Conservation (phyloP, 176 grass and related monocot genomes). For the Olyra latifolia region DNA sequence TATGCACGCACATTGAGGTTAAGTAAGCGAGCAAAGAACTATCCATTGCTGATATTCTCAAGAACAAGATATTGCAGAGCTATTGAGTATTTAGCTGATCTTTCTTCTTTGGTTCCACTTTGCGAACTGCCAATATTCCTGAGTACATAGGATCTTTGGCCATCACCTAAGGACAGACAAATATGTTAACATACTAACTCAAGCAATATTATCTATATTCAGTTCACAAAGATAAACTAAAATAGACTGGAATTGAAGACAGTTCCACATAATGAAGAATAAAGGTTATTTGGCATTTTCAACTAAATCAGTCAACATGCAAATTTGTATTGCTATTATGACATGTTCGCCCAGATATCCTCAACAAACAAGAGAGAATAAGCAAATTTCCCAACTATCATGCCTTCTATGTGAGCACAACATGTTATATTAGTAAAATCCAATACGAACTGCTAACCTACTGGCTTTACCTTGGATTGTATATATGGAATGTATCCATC, state of each 20-base stretch:
- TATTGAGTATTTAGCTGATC: conserved; percentile 76
- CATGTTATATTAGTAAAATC: not conserved
- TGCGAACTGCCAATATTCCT: conserved; percentile 44
- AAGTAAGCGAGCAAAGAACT: not conserved
- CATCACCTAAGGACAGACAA: conserved; percentile 43
- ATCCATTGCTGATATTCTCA: conserved; percentile 54
- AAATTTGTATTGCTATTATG: conserved; percentile 7
- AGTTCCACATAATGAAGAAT: not conserved
- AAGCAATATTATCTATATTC: conserved; percentile 11
- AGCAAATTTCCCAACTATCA: not conserved
- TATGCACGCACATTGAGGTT: not conserved
- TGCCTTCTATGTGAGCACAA: not conserved
- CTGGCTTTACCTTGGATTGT: conserved; percentile 86
- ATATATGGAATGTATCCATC: conserved; percentile 84
- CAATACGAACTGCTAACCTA: too few species aligned
- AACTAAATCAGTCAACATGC: not conserved
- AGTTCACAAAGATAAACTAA: conserved; percentile 1
- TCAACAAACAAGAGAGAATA: not conserved
- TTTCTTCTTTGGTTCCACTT: conserved; percentile 42
- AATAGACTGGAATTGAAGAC: not conserved
- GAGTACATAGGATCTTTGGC: conserved; percentile 53
- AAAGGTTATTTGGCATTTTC: not conserved
- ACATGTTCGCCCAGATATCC: not conserved
- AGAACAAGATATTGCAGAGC: conserved; percentile 72
- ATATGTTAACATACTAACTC: conserved; percentile 18